Percentiles rank a stretch among this genome's conserved stretches.
phyloP scores from a whole-genome alignment of 2,329 filamentous ascomycete species.

The Lecanicillium sp. region DNA sequence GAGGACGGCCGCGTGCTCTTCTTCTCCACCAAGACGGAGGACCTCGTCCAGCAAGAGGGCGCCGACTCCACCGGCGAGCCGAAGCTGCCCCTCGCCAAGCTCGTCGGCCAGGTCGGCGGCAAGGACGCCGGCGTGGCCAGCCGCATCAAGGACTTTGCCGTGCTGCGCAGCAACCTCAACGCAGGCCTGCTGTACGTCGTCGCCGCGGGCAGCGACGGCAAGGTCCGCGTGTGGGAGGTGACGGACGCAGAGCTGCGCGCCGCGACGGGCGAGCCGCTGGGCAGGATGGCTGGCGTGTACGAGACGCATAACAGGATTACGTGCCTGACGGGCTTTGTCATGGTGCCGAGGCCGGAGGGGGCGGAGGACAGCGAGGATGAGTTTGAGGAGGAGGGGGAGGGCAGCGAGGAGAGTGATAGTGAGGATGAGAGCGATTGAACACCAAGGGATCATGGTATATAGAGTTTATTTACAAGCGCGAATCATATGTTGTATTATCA shows the following conservation, averaged over 20 bases:
- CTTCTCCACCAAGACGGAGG: conserved; percentile 60
- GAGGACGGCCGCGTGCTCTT: conserved; percentile 86
- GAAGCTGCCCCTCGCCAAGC: conserved; percentile 51
- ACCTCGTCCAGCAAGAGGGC: conserved; percentile 33
- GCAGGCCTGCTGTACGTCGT: conserved; percentile 50
- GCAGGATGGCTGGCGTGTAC: conserved; percentile 66
- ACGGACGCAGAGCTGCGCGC: conserved; percentile 33
- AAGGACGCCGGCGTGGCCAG: conserved; percentile 58
- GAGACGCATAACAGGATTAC: conserved; percentile 86
- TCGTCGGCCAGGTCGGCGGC: conserved; percentile 75
- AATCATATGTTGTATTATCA: too few species aligned
- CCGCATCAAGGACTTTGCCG: conserved; percentile 83
- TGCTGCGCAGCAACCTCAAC: conserved; percentile 43
- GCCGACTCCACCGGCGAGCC: conserved; percentile 34
- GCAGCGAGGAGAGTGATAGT: conserved; percentile 32
- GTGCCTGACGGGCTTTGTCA: conserved; percentile 78
- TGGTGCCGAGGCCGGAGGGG: conserved; percentile 63
- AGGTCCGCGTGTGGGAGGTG: conserved; percentile 71
- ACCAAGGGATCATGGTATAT: background rate
- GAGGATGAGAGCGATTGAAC: conserved; percentile 25
- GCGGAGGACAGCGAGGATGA: conserved; percentile 53
- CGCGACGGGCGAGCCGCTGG: conserved; percentile 38
- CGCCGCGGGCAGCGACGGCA: conserved; percentile 79
- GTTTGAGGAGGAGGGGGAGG: conserved; percentile 33
- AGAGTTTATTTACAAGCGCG: background rate